A percentile compares a stretch with the other conserved stretches of the same genome.
These are phyloP conservation scores for Carpinus viminea DNA, from an alignment of 306 rosid genomes.

Conservation along the genomic window DNA sequence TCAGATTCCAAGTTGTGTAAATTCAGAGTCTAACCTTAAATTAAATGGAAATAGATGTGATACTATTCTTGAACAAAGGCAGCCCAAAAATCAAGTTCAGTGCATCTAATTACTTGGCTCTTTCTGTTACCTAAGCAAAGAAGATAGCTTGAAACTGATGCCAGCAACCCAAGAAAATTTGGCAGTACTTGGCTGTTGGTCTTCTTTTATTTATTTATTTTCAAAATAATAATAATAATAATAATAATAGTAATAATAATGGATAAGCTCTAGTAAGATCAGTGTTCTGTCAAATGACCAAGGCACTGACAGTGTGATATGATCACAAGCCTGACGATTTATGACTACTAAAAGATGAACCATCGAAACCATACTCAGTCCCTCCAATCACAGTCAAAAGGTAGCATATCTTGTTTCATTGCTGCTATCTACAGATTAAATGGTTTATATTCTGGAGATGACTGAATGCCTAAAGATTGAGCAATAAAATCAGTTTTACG, in stretches of 20 bases:
- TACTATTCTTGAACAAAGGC: neutral
- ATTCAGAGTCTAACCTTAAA: neutral
- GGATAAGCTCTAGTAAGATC: neutral
- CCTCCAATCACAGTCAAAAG: neutral
- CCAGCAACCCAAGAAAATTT: neutral
- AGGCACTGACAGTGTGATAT: neutral
- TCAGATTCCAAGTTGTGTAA: neutral
- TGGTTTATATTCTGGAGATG: neutral
- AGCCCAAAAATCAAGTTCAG: neutral
- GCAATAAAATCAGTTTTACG: neutral
- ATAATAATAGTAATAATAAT: too few species aligned
- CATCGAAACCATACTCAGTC: neutral
- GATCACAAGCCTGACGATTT: neutral
- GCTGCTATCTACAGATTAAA: neutral
- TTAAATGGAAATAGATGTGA: neutral
- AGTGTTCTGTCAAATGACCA: neutral
- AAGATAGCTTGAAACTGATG: neutral
- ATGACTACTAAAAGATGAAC: neutral
- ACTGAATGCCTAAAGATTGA: neutral
- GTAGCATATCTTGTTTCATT: slow-evolving; percentile 5
- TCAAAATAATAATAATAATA: too few species aligned
- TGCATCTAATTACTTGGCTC: neutral
- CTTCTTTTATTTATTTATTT: neutral
- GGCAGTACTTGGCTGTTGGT: neutral
- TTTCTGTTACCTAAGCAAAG: neutral